phyloP scores from a whole-genome alignment of 2,329 filamentous ascomycete genomes.

The Diaporthe sp. region DNA sequence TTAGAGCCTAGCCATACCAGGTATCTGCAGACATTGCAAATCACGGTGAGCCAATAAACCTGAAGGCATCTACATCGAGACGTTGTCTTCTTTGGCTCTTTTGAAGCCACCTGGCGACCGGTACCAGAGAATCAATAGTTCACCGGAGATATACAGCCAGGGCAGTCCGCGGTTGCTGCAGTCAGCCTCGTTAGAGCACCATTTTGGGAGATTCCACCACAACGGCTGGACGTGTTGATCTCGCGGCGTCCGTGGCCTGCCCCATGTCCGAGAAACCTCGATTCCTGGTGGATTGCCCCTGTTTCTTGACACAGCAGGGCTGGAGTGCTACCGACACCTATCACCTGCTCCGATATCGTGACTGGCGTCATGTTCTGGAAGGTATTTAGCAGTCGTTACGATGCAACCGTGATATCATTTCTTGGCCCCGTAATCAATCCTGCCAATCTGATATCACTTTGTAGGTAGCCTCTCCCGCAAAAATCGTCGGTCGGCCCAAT shows the following conservation, averaged over 20 bases:
- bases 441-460: constrained; percentile 1
- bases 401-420: constrained; percentile 8
- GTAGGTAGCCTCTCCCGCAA: neutral
- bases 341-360: neutral
- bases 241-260: neutral
- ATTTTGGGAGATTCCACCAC: neutral
- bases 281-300: neutral
- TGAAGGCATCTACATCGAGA: neutral
- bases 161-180: neutral
- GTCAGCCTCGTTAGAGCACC: neutral
- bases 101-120: neutral
- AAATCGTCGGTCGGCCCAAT: neutral
- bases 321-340: neutral
- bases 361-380: constrained; percentile 1
- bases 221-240: neutral
- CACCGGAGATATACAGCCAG: neutral
- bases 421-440: neutral
- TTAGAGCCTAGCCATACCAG: constrained; percentile 3
- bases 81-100: neutral
- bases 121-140: neutral
- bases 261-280: neutral
- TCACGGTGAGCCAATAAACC: neutral
- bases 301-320: constrained; percentile 5
- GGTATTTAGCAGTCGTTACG: neutral
- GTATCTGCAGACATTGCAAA: neutral